Evolutionary conservation across 2,329 filamentous ascomycete genomes (phyloP).

Genomic region (Phaeosphaeriaceae sp.): DNA sequence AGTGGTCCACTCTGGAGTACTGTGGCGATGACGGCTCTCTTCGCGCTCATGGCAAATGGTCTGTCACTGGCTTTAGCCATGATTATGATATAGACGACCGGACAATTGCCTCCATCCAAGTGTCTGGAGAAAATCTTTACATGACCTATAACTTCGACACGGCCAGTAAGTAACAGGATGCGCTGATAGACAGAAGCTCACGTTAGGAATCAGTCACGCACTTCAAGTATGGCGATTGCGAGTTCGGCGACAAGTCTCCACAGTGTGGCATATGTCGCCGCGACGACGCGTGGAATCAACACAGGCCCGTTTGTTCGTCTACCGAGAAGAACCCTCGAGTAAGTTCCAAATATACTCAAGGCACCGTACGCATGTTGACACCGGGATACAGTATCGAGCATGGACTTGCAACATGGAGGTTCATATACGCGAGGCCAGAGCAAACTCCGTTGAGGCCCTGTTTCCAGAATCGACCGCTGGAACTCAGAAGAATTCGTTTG

Average conservation of each 20-base stretch:
- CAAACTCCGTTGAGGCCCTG: too few relatives aligned
- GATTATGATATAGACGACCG: not conserved
- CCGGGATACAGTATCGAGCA: not conserved
- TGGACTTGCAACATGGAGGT: too few relatives aligned
- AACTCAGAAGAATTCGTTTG: not conserved
- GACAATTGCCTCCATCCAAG: not conserved
- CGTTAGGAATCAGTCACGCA: not conserved
- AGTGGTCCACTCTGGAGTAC: not conserved
- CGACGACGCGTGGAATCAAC: not conserved
- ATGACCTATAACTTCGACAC: not conserved
- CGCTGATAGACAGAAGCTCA: not conserved
- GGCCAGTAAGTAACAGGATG: not conserved
- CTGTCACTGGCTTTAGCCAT: not conserved
- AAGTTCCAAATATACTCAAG: not conserved
- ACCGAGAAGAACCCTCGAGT: not conserved
- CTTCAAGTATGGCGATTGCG: not conserved
- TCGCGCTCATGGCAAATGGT: not conserved
- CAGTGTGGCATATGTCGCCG: not conserved
- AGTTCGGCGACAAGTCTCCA: not conserved
- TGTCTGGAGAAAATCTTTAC: not conserved
- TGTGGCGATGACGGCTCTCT: not conserved
- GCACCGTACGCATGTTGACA: not conserved
- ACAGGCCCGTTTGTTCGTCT: not conserved
- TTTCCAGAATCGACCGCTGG: too few relatives aligned
- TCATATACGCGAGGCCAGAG: too few relatives aligned